A percentile compares a stretch with the other conserved stretches of the same genome.
Conservation (phyloP, 2,329 filamentous ascomycete species). For the Nemania sp. region DNA sequence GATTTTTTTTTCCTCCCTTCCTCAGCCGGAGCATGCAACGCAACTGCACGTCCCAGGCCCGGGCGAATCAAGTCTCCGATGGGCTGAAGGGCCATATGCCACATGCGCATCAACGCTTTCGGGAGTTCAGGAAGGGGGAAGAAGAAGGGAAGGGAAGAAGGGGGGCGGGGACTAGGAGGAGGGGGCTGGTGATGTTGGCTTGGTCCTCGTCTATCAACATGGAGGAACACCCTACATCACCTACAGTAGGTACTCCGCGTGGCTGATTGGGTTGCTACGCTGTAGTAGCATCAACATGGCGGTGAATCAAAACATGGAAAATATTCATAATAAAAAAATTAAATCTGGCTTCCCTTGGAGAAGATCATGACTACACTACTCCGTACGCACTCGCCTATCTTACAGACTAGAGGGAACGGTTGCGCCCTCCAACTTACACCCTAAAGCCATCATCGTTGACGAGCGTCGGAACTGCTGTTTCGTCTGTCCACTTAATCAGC, state of each 20-base stretch:
- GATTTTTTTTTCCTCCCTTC: constrained; percentile 18
- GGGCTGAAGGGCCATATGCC: constrained; percentile 19
- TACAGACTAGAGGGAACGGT: no score
- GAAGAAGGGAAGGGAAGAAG: not conserved
- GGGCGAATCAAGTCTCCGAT: constrained; percentile 31
- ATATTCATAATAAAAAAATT: not conserved
- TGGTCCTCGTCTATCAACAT: constrained; percentile 11
- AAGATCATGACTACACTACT: no score
- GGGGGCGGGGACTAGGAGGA: not conserved
- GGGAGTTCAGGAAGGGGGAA: constrained; percentile 8
- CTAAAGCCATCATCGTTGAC: no score
- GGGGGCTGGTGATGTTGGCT: constrained; percentile 16
- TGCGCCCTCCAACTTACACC: no score
- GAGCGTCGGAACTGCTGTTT: no score
- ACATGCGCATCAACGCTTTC: constrained; percentile 37
- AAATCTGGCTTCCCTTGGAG: not conserved
- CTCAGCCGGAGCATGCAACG: constrained; percentile 17
- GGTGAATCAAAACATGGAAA: constrained; percentile 30
- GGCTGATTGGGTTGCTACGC: constrained; percentile 31
- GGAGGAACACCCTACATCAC: constrained; percentile 13
- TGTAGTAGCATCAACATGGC: no score
- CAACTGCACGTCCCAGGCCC: constrained; percentile 11
- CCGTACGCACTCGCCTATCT: no score
- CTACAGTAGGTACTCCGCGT: no score
- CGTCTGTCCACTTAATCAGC: no score